A percentile compares a stretch with the other conserved stretches of the same genome.
Conservation (phyloP, 257 asterid species). For the Nicotiana obtusifolia region DNA sequence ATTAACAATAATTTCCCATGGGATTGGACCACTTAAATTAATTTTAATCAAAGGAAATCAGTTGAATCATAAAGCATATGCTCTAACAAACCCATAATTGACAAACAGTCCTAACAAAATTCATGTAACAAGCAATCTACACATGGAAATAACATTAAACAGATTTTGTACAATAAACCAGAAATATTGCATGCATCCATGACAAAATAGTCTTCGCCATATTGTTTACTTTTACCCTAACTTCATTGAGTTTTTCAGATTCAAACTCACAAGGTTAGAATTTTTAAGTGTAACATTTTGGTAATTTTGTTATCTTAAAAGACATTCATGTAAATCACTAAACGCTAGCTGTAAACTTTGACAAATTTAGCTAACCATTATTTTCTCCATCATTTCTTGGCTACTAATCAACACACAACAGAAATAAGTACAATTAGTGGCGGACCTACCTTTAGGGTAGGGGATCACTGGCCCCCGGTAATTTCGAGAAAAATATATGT, state of each 20-base stretch:
- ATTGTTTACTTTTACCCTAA: background rate
- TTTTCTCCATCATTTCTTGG: background rate
- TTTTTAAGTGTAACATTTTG: background rate
- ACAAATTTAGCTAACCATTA: background rate
- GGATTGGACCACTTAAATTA: background rate
- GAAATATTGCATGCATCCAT: background rate
- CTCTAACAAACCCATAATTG: background rate
- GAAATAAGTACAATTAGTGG: background rate
- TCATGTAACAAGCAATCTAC: background rate
- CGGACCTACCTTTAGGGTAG: no score
- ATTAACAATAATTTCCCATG: background rate
- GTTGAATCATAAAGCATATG: background rate
- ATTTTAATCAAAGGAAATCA: background rate
- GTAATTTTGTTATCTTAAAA: background rate
- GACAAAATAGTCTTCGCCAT: background rate
- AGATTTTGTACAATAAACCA: background rate
- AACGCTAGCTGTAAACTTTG: background rate
- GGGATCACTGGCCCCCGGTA: no score
- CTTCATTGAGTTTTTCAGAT: background rate
- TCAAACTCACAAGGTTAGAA: background rate
- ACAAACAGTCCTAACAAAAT: background rate
- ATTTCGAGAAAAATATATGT: no score
- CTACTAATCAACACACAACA: background rate
- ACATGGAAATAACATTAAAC: background rate
- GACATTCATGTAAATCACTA: background rate